These are phyloP conservation scores for Tricharina praecox DNA, from an alignment of 495 filamentous ascomycete genomes.

Conservation along the genomic window DNA sequence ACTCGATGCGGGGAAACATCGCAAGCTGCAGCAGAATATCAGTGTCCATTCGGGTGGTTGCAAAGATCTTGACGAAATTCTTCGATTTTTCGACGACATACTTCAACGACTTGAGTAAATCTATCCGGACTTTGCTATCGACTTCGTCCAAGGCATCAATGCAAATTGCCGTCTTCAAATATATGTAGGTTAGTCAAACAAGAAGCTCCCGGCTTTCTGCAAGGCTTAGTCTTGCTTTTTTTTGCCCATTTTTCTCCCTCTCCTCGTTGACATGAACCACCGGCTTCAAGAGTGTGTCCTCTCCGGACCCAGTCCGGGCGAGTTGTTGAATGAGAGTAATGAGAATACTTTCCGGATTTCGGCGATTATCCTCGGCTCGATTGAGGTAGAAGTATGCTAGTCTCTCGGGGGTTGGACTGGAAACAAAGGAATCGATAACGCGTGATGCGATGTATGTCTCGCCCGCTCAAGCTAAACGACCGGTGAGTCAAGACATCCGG, in stretches of 20 bases:
- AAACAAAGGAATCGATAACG: not conserved
- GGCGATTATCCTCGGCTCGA: constrained; percentile 4
- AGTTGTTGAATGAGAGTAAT: not conserved
- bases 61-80: constrained; percentile 16
- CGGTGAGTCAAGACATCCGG: not conserved
- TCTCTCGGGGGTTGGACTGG: not conserved
- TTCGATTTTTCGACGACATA: constrained; percentile 2
- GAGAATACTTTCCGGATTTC: constrained; percentile 6
- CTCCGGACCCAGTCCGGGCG: not conserved
- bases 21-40: constrained; percentile 7
- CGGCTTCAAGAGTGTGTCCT: constrained; percentile 1
- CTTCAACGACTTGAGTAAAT: constrained; percentile 7
- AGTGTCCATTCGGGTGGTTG: constrained; percentile 15
- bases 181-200: not conserved
- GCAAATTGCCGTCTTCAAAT: not conserved
- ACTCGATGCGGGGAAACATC: constrained; percentile 1
- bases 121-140: not conserved
- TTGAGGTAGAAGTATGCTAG: constrained; percentile 14
- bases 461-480: constrained; percentile 7
- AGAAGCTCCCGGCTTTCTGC: constrained; percentile 3
- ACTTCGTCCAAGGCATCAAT: constrained; percentile 19
- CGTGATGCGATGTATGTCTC: constrained; percentile 15
- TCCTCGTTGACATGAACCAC: not conserved
- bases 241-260: not conserved
- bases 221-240: not conserved